Percentiles rank a stretch among this genome's conserved stretches.
Evolutionary conservation across 352 stramenopile genomes (phyloP).

Genomic region (Phytophthora vignae): DNA sequence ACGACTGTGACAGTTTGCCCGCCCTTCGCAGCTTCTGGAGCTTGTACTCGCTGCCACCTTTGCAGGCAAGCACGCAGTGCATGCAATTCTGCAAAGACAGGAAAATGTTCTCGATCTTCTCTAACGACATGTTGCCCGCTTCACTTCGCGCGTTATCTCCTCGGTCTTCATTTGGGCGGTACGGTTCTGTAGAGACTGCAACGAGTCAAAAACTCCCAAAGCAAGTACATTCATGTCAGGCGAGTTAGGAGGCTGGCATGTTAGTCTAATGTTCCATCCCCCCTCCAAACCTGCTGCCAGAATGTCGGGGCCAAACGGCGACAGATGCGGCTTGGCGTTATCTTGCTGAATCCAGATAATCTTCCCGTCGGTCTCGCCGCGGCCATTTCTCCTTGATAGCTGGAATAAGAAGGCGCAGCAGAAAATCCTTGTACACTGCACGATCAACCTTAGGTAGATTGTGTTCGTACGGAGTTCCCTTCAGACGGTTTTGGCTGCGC

Average conservation of each 20-base stretch:
- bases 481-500: not conserved
- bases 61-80: not conserved
- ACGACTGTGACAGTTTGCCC: too few relatives aligned
- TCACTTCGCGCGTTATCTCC: too few relatives aligned
- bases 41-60: conserved; percentile 1
- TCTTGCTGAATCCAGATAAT: conserved; percentile 8
- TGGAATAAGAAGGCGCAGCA: not conserved
- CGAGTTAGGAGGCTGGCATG: conserved; percentile 3
- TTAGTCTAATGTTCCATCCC: not conserved
- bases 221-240: conserved; percentile 6
- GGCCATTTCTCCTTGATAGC: conserved; percentile 5
- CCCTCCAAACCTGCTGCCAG: not conserved
- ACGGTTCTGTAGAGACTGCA: not conserved
- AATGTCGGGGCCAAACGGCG: not conserved
- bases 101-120: not conserved
- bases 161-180: not conserved
- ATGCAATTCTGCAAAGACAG: conserved; percentile 3
- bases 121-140: not conserved
- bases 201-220: not conserved
- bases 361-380: not conserved
- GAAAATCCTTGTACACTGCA: not conserved
- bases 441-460: not conserved
- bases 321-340: not conserved
- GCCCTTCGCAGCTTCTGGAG: not conserved
- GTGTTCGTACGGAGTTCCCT: not conserved